Base-by-base conservation (phyloP, 2,329 filamentous ascomycete genomes). In the Neonectria magnoliae region DNA sequence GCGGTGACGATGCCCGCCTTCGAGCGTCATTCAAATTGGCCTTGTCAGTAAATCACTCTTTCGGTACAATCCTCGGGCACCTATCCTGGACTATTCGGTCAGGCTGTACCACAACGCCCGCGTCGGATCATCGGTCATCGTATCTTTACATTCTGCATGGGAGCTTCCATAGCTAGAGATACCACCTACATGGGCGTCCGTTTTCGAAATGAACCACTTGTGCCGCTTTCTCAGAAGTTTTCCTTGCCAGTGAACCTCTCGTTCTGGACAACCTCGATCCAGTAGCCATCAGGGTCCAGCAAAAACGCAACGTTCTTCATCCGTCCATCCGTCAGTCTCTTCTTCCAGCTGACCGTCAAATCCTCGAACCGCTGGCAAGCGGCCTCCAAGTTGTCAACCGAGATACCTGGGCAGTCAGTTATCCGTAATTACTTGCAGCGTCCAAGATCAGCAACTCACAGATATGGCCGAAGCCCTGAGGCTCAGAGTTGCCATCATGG, bases 231-330 rank as follows among this genome's bases (percentile, higher is more conserved):
- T 84, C 79, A 85, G 63, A 86, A 86, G 73, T 85, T 86, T 38
- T 80, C 77, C 80, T 87, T 81, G 53, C 82, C 83, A 6, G 80
- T 85, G 64, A 92, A 83, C 58, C 82, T 84, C 80, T 93, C 90
- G 73, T 97, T 97, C 82, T 97, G 93, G 55, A 97, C 84, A 73
- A 91, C 76, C 80, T 91, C 89, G 58, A 93, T 86, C 93, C 92
- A 97, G 81, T 97, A 97, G 53, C 87, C 88, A 80, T 97, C 94
- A 0, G 94, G 94, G 72, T 95, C 95, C 52, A 97, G 83, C 51
- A 98, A 81, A 76, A 98, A 98, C 0, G 96, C 96, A 58, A 98
- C 90, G 69, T 96, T 93, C 85, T 93, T 95, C 94, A 98, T 97
- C 50, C 88, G 84, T 2, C 95, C 95, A 68, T 98, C 95, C 2